phyloP scores from a whole-genome alignment of 2,329 filamentous ascomycete genomes.

The Arthrobotrys conoides region DNA sequence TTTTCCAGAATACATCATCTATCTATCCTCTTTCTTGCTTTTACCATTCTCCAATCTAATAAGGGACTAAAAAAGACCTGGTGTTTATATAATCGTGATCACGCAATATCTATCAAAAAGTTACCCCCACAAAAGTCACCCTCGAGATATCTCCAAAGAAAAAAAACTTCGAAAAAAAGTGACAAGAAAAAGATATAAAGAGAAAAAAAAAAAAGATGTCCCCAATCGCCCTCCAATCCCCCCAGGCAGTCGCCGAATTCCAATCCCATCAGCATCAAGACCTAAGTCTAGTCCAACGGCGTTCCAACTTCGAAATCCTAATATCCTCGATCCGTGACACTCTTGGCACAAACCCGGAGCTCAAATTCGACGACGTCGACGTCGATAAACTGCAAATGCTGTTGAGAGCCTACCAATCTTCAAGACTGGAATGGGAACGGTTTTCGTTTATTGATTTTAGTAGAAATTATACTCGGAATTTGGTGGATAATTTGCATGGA shows the following conservation, averaged over 20 bases:
- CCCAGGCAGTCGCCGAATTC: constrained; percentile 47
- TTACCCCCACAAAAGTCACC: not conserved
- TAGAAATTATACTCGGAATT: constrained; percentile 75
- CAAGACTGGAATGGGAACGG: constrained; percentile 72
- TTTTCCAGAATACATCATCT: not conserved
- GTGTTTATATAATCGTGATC: constrained; percentile 26
- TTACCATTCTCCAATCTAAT: not conserved
- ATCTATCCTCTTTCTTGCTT: not conserved
- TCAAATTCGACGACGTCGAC: constrained; percentile 71
- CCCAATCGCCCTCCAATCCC: constrained; percentile 48
- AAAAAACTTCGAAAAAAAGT: not conserved
- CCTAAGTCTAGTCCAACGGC: constrained; percentile 28
- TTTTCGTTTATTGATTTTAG: constrained; percentile 73
- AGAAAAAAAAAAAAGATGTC: constrained; percentile 31
- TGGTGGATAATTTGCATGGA: constrained; percentile 76
- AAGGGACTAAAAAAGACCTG: not conserved
- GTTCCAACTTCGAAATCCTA: constrained; percentile 25
- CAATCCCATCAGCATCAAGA: constrained; percentile 28
- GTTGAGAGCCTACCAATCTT: constrained; percentile 73
- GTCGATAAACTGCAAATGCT: constrained; percentile 72
- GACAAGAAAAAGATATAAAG: constrained; percentile 6
- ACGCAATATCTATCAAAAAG: constrained; percentile 3
- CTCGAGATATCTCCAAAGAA: too few species aligned
- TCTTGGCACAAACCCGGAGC: constrained; percentile 42
- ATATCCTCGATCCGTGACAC: constrained; percentile 50